These are phyloP conservation scores for Bullera alba DNA, from an alignment of 768 basidiomycete genomes.

Conservation along the genomic window DNA sequence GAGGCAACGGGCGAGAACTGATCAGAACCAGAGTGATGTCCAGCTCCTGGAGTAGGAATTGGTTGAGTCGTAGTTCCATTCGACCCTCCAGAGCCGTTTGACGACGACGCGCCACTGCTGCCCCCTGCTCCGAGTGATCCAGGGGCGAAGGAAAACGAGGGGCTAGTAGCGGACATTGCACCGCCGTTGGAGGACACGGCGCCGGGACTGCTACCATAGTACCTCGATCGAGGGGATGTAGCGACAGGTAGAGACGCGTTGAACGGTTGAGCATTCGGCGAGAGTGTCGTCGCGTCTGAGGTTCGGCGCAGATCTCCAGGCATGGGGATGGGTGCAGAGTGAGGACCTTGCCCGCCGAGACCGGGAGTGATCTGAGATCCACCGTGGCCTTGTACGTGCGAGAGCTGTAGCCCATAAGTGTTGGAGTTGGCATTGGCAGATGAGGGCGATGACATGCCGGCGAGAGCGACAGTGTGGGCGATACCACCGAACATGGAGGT, in stretches of 20 bases:
- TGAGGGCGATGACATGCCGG: slow-evolving; percentile 26
- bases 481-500: slow-evolving; percentile 27
- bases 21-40: slow-evolving; percentile 2
- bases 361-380: not conserved
- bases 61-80: not conserved
- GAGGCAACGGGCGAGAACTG: slow-evolving; percentile 20
- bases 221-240: slow-evolving; percentile 21
- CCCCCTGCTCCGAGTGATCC: slow-evolving; percentile 3
- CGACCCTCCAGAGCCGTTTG: not conserved
- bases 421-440: not conserved
- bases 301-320: slow-evolving; percentile 2
- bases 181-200: not conserved
- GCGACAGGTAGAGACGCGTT: slow-evolving; percentile 14
- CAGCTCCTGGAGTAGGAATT: not conserved
- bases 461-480: slow-evolving; percentile 37
- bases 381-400: not conserved
- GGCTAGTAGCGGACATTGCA: not conserved
- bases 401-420: slow-evolving; percentile 13
- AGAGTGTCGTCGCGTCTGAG: slow-evolving; percentile 20
- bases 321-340: slow-evolving; percentile 6
- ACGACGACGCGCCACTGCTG: not conserved
- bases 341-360: not conserved
- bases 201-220: slow-evolving; percentile 6
- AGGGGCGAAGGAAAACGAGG: not conserved
- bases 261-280: slow-evolving; percentile 39